Evolutionary conservation across 2,329 filamentous ascomycete genomes (phyloP).

Genomic region (Pyrenochaeta sp.): DNA sequence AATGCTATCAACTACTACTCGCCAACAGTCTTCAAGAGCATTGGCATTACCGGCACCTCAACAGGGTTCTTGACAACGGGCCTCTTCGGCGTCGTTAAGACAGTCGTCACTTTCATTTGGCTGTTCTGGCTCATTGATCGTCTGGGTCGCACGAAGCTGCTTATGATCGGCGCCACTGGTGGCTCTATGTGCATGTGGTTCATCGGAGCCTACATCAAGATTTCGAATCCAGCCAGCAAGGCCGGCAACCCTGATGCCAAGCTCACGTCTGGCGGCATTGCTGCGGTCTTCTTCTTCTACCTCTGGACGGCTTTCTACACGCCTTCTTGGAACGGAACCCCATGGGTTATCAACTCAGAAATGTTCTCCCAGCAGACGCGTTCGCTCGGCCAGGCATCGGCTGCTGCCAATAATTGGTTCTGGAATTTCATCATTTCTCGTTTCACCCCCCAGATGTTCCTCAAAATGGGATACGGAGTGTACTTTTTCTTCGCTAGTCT

Average conservation of each 20-base stretch:
- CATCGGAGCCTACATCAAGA: constrained; percentile 68
- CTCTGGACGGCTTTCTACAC: constrained; percentile 78
- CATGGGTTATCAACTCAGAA: constrained; percentile 77
- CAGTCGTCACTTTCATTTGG: constrained; percentile 72
- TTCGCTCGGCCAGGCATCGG: constrained; percentile 72
- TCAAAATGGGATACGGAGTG: constrained; percentile 55
- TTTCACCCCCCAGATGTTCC: constrained; percentile 73
- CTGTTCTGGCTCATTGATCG: constrained; percentile 73
- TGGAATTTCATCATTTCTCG: constrained; percentile 71
- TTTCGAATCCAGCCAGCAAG: constrained; percentile 53
- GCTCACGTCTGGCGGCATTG: constrained; percentile 62
- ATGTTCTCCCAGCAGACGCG: constrained; percentile 78
- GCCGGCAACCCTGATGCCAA: constrained; percentile 33
- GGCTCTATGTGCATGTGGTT: constrained; percentile 73
- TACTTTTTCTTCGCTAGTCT: constrained; percentile 61
- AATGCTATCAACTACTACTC: constrained; percentile 80
- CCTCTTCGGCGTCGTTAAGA: constrained; percentile 81
- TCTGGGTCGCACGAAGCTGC: constrained; percentile 68
- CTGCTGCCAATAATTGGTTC: constrained; percentile 76
- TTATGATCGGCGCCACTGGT: constrained; percentile 70
- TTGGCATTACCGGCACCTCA: constrained; percentile 69
- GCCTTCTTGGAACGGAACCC: constrained; percentile 74
- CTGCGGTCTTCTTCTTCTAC: constrained; percentile 76
- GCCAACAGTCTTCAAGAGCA: constrained; percentile 72
- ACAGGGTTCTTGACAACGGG: constrained; percentile 73